Evolutionary conservation across 2,329 filamentous ascomycete genomes (phyloP).

Genomic region (Dothistroma septosporum): DNA sequence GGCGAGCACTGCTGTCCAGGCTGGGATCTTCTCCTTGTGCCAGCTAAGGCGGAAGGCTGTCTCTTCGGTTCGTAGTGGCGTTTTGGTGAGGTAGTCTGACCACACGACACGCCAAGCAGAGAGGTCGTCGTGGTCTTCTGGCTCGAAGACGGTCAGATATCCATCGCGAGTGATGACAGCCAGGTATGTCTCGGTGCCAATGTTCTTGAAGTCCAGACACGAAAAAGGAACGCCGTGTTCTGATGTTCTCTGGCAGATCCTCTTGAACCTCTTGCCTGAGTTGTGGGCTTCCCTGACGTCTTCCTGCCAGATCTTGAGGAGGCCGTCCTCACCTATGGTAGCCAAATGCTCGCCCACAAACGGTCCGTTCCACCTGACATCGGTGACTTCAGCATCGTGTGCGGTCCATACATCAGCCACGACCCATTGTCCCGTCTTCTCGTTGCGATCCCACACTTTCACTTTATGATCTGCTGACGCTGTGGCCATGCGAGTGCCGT

Average conservation of each 20-base stretch:
- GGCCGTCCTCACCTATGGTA: conserved; percentile 83
- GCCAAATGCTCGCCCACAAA: conserved; percentile 84
- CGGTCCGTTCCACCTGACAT: conserved; percentile 91
- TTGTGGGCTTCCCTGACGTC: conserved; percentile 72
- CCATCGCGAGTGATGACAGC: conserved; percentile 82
- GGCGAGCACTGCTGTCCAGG: conserved; percentile 71
- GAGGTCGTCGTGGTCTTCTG: conserved; percentile 76
- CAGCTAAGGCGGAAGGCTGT: conserved; percentile 81
- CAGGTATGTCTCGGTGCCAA: conserved; percentile 78
- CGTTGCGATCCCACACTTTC: conserved; percentile 82
- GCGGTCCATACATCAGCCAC: conserved; percentile 84
- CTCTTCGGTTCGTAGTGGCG: conserved; percentile 75
- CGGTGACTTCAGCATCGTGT: conserved; percentile 83
- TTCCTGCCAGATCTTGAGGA: conserved; percentile 89
- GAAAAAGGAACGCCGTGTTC: conserved; percentile 67
- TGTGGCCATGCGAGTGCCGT: conserved; percentile 86
- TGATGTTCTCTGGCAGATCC: conserved; percentile 57
- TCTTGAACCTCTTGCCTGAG: conserved; percentile 75
- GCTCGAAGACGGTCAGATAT: conserved; percentile 74
- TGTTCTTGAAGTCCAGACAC: conserved; percentile 81
- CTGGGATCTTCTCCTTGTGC: conserved; percentile 79
- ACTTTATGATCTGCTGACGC: conserved; percentile 90
- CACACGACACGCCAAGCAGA: conserved; percentile 72
- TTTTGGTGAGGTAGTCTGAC: conserved; percentile 66
- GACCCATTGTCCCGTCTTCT: conserved; percentile 68